Percentiles rank a stretch among this genome's conserved stretches.
These are phyloP conservation scores for Colletotrichum tofieldiae DNA, from an alignment of 2,329 filamentous ascomycete species.

Conservation along the genomic window DNA sequence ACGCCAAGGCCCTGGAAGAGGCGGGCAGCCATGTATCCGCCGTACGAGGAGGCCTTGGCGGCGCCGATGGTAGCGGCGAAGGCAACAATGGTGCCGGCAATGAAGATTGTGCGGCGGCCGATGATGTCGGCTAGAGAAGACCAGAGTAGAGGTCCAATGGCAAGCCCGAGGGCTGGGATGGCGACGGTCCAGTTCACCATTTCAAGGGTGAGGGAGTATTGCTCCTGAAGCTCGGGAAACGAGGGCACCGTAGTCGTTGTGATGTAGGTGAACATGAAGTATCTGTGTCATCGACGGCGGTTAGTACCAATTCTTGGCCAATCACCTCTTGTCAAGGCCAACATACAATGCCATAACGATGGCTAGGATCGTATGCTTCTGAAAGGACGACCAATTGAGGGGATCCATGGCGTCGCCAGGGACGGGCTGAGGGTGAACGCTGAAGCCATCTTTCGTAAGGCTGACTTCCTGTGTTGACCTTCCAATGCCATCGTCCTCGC, in stretches of 20 bases:
- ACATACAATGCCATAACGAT: slow-evolving; percentile 69
- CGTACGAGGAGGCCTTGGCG: slow-evolving; percentile 55
- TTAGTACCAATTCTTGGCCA: background rate
- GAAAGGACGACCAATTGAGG: slow-evolving; percentile 65
- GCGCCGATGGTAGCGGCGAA: slow-evolving; percentile 53
- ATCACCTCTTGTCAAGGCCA: background rate
- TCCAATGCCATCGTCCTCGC: slow-evolving; percentile 24
- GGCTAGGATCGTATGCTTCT: slow-evolving; percentile 64
- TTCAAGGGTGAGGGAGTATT: slow-evolving; percentile 61
- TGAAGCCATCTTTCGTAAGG: slow-evolving; percentile 47
- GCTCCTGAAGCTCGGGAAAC: slow-evolving; percentile 63
- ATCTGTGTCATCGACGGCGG: slow-evolving; percentile 52
- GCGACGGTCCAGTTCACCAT: slow-evolving; percentile 71
- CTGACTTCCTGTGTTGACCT: slow-evolving; percentile 40
- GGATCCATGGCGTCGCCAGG: slow-evolving; percentile 64
- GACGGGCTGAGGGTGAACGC: slow-evolving; percentile 56
- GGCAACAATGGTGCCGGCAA: slow-evolving; percentile 56
- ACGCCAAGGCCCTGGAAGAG: slow-evolving; percentile 73
- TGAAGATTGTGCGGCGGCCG: slow-evolving; percentile 65
- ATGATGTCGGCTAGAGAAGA: slow-evolving; percentile 65
- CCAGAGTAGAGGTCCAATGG: slow-evolving; percentile 66
- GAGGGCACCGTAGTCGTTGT: slow-evolving; percentile 71
- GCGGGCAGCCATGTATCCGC: slow-evolving; percentile 70
- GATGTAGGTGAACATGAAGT: slow-evolving; percentile 73
- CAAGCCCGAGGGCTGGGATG: slow-evolving; percentile 64